A percentile compares a stretch with the other conserved stretches of the same genome.
phyloP scores from a whole-genome alignment of 2,329 filamentous ascomycete genomes.

The Neonectria coccinea region DNA sequence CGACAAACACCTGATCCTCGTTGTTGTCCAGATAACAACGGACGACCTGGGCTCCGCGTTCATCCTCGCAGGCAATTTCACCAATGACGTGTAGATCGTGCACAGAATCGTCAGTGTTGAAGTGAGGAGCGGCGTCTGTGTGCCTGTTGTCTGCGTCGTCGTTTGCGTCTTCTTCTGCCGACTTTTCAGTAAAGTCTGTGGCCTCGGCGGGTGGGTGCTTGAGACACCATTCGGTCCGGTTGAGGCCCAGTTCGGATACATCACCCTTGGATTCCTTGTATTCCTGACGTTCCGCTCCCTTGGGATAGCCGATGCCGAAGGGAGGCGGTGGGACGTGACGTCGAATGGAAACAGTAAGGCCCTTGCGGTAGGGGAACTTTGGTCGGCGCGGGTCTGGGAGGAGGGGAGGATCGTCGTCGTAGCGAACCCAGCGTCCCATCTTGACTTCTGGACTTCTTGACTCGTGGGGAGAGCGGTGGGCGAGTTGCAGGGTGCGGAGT shows the following conservation, averaged over 20 bases:
- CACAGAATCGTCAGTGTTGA: neutral
- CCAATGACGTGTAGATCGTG: neutral
- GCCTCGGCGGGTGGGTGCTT: neutral
- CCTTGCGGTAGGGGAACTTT: neutral
- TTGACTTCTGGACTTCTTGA: too few species aligned
- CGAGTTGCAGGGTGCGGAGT: too few species aligned
- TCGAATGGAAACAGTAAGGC: neutral
- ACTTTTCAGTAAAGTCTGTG: too few species aligned
- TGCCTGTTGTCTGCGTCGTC: too few species aligned
- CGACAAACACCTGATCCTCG: neutral
- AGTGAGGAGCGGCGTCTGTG: neutral
- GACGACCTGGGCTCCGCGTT: neutral
- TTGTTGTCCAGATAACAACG: neutral
- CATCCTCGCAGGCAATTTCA: neutral
- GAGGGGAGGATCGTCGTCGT: neutral
- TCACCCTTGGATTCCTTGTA: too few species aligned
- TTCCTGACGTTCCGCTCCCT: neutral
- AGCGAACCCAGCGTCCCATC: too few species aligned
- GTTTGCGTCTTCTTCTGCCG: too few species aligned
- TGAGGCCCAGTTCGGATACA: neutral
- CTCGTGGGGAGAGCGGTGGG: too few species aligned
- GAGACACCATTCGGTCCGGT: neutral
- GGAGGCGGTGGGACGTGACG: neutral
- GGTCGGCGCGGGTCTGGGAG: neutral
- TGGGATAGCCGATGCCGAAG: neutral